Evolutionary conservation across 2,329 filamentous ascomycete genomes (phyloP).

Genomic region (Simplicillium aogashimaense): DNA sequence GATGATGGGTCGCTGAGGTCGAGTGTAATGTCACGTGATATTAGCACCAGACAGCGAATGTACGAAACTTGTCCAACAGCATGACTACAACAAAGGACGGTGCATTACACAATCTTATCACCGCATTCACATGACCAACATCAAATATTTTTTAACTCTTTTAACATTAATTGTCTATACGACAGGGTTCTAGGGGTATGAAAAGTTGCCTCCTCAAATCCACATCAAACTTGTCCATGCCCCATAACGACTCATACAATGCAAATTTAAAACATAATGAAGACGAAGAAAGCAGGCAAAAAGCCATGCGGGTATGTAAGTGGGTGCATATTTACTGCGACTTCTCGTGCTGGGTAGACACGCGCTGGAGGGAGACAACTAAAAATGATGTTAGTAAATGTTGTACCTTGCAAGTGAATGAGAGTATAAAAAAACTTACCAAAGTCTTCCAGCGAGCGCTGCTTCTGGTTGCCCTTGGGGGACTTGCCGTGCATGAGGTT

Average conservation of each 20-base stretch:
- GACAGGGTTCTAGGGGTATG: conserved; percentile 25
- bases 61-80: too few relatives aligned
- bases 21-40: conserved; percentile 2
- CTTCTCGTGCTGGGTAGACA: conserved; percentile 89
- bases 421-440: conserved; percentile 46
- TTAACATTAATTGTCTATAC: conserved; percentile 33
- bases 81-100: too few relatives aligned
- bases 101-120: too few relatives aligned
- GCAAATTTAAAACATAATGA: conserved; percentile 28
- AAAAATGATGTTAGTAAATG: conserved; percentile 37
- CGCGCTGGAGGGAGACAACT: conserved; percentile 84
- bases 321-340: conserved; percentile 46
- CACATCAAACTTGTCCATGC: conserved; percentile 22
- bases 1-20: too few relatives aligned
- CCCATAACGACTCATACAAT: conserved; percentile 25
- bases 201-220: conserved; percentile 22
- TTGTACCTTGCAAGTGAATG: not conserved
- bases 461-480: conserved; percentile 71
- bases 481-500: conserved; percentile 90
- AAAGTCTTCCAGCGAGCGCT: conserved; percentile 81
- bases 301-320: conserved; percentile 27
- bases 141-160: conserved; percentile 22
- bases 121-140: not conserved
- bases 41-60: too few relatives aligned
- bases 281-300: conserved; percentile 26